These are phyloP conservation scores for Trypanosoma caninum DNA, from an alignment of 208 protist species.

Conservation along the genomic window DNA sequence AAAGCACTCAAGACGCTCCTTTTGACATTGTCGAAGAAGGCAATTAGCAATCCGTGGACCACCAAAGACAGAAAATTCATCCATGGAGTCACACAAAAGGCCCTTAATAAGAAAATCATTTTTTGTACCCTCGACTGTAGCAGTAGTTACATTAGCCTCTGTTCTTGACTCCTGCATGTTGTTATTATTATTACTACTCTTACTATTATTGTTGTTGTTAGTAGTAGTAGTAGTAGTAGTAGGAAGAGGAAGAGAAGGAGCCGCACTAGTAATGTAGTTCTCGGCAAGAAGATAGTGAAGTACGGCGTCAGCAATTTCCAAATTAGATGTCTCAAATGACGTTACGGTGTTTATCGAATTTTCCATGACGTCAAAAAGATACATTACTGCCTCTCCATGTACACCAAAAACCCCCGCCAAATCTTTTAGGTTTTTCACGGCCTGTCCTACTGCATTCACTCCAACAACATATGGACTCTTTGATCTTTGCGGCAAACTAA, in stretches of 20 bases:
- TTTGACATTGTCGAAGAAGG: constrained; percentile 37
- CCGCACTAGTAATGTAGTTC: constrained; percentile 11
- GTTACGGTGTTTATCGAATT: constrained; percentile 16
- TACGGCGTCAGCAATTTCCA: constrained; percentile 23
- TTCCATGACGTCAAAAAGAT: constrained; percentile 19
- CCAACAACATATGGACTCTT: background rate
- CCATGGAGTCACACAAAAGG: background rate
- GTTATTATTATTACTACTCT: background rate
- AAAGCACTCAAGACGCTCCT: constrained; percentile 47
- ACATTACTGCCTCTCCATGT: constrained; percentile 6
- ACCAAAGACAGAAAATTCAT: constrained; percentile 23
- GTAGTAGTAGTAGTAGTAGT: no score
- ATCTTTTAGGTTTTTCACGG: constrained; percentile 10
- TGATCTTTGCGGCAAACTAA: background rate
- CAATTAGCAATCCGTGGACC: constrained; percentile 40
- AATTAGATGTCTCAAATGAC: constrained; percentile 22
- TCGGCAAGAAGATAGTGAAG: constrained; percentile 14
- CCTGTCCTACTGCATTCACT: constrained; percentile 5
- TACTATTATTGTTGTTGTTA: background rate
- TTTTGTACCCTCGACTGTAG: background rate
- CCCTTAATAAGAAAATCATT: background rate
- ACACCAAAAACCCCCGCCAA: constrained; percentile 2
- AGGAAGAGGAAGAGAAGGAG: no score
- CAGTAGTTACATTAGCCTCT: no score
- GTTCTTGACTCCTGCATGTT: background rate